phyloP scores from a whole-genome alignment of 1,139 yeast species.

The Debaryomyces subglobosus region DNA sequence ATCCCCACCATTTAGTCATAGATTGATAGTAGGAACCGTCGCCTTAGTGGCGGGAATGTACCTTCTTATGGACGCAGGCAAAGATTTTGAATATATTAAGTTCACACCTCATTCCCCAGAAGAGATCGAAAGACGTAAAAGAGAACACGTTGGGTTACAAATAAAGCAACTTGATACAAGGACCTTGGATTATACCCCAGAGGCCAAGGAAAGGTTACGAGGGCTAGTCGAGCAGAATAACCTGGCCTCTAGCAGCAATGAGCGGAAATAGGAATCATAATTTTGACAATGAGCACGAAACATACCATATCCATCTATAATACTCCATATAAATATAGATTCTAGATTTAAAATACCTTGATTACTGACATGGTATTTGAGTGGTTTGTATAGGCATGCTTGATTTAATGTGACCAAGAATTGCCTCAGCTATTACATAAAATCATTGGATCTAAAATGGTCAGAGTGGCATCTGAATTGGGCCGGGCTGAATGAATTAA shows the following conservation, averaged over 20 bases:
- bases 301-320: not conserved
- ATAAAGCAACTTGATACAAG: conserved; percentile 39
- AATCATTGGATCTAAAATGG: not conserved
- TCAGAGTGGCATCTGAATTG: not conserved
- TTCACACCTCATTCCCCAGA: conserved; percentile 43
- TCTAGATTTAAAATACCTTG: not conserved
- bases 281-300: not conserved
- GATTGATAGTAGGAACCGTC: conserved; percentile 40
- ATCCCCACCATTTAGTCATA: conserved; percentile 40
- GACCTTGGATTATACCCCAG: conserved; percentile 48
- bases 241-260: conserved; percentile 8
- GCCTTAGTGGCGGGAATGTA: conserved; percentile 39
- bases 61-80: conserved; percentile 38
- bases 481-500: not conserved
- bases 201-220: conserved; percentile 40
- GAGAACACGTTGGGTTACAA: conserved; percentile 33
- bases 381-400: not conserved
- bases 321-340: not conserved
- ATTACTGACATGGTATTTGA: not conserved
- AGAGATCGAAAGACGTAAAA: conserved; percentile 42
- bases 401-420: not conserved
- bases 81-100: conserved; percentile 45
- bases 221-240: conserved; percentile 23
- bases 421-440: not conserved
- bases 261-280: not conserved